Evolutionary conservation across 2,329 filamentous ascomycete genomes (phyloP).

Genomic region (Cadophora malorum): DNA sequence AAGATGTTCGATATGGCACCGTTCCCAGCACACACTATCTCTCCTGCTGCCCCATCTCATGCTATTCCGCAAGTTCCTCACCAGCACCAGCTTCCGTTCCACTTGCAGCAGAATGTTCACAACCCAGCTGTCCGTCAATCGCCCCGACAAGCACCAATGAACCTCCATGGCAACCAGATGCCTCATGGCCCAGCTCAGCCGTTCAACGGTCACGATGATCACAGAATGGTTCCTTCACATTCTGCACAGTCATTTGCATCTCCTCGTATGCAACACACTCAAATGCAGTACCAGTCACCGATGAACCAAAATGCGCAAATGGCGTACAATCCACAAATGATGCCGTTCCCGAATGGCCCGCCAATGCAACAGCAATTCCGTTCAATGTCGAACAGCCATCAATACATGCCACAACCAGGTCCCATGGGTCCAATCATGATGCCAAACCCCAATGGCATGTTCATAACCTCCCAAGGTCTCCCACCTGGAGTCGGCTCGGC

Average conservation of each 20-base stretch:
- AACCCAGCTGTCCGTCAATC: constrained; percentile 58
- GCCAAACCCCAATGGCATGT: constrained; percentile 71
- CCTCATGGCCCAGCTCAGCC: constrained; percentile 67
- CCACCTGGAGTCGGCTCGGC: constrained; percentile 66
- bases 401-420: constrained; percentile 75
- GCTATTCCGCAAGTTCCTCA: constrained; percentile 77
- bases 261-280: constrained; percentile 74
- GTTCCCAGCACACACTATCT: constrained; percentile 60
- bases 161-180: constrained; percentile 77
- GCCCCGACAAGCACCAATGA: constrained; percentile 73
- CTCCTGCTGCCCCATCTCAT: constrained; percentile 73
- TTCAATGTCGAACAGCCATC: constrained; percentile 73
- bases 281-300: constrained; percentile 74
- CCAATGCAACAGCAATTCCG: constrained; percentile 72
- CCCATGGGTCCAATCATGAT: constrained; percentile 88
- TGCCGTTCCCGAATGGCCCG: constrained; percentile 71
- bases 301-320: constrained; percentile 74
- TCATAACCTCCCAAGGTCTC: constrained; percentile 78
- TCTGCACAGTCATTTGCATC: constrained; percentile 87
- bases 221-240: constrained; percentile 84
- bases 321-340: constrained; percentile 74
- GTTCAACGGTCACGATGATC: constrained; percentile 79
- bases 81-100: constrained; percentile 82
- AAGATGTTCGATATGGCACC: constrained; percentile 78
- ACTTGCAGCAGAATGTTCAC: constrained; percentile 77